A percentile compares a stretch with the other conserved stretches of the same genome.
Evolutionary conservation across 192 early-diverging fungal genomes (phyloP).

Genomic region (Rhizophagus prolifer): DNA sequence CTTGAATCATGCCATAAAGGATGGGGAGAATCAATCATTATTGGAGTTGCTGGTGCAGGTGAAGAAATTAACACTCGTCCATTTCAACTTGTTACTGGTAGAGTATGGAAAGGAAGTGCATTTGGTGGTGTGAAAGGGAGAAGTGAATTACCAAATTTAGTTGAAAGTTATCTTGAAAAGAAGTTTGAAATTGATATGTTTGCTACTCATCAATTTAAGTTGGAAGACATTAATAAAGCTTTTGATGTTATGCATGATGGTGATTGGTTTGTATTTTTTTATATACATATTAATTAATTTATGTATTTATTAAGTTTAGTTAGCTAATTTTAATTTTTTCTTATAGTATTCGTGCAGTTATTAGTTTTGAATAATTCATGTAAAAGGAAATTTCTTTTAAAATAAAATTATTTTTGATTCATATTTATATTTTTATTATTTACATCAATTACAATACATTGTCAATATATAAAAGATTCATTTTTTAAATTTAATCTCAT

Average conservation of each 20-base stretch:
- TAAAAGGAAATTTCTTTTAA: too few species aligned
- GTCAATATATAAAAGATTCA: too few species aligned
- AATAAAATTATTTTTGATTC: too few species aligned
- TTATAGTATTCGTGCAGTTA: neutral
- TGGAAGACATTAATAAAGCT: constrained; percentile 90
- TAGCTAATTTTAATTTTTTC: neutral
- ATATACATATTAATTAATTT: neutral
- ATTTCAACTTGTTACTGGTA: constrained; percentile 95
- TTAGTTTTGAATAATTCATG: neutral
- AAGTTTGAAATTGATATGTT: constrained; percentile 91
- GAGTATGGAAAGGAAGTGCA: constrained; percentile 94
- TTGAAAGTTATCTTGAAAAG: constrained; percentile 81
- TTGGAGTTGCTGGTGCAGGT: constrained; percentile 90
- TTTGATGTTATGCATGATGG: constrained; percentile 89
- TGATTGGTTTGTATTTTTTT: constrained; percentile 45
- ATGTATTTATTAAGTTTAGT: neutral
- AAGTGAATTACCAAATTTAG: constrained; percentile 82
- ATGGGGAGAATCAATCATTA: constrained; percentile 89
- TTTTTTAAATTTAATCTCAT: too few species aligned
- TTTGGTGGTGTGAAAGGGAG: constrained; percentile 98
- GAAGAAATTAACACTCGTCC: constrained; percentile 93
- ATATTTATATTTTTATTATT: too few species aligned
- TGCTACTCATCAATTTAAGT: constrained; percentile 77
- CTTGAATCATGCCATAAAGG: constrained; percentile 87
- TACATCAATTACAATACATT: too few species aligned